Percentiles rank a stretch among this genome's conserved stretches.
Evolutionary conservation across 192 early-diverging fungal genomes (phyloP).

Genomic region (Polychytrium aggregatum): DNA sequence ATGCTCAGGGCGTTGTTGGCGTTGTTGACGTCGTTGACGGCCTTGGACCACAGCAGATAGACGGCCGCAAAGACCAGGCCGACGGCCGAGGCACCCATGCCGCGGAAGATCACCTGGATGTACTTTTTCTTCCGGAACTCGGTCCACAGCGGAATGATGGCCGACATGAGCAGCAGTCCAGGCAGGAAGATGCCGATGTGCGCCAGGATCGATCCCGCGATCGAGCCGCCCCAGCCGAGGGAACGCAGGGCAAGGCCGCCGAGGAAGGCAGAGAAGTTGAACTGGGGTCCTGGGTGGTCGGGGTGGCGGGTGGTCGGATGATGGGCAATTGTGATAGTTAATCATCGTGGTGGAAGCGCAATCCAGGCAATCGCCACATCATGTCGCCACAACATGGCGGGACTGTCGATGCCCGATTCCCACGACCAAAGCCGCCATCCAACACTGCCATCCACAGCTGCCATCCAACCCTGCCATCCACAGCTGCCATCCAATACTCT

Average conservation of each 20-base stretch:
- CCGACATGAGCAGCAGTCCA: constrained; percentile 46
- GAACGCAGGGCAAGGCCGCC: constrained; percentile 43
- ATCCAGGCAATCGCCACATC: background rate
- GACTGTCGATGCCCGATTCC: background rate
- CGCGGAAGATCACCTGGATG: constrained; percentile 39
- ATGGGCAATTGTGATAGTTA: no score
- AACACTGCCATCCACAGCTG: no score
- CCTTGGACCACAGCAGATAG: constrained; percentile 42
- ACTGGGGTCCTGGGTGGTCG: constrained; percentile 40
- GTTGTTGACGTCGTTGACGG: constrained; percentile 6
- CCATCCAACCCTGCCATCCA: no score
- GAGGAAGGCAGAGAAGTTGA: constrained; percentile 55
- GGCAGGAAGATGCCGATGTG: constrained; percentile 51
- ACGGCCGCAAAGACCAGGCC: constrained; percentile 52
- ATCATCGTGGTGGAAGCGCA: no score
- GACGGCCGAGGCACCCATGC: constrained; percentile 51
- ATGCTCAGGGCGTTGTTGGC: background rate
- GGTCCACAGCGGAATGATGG: constrained; percentile 52
- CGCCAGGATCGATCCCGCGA: constrained; percentile 39
- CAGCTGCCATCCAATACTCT: no score
- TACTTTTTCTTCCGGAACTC: constrained; percentile 21
- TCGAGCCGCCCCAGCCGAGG: constrained; percentile 9
- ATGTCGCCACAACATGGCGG: background rate
- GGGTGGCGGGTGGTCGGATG: no score
- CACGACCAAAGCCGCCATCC: no score